phyloP scores from a whole-genome alignment of 805 yeast genomes.

The Candida succiphila region DNA sequence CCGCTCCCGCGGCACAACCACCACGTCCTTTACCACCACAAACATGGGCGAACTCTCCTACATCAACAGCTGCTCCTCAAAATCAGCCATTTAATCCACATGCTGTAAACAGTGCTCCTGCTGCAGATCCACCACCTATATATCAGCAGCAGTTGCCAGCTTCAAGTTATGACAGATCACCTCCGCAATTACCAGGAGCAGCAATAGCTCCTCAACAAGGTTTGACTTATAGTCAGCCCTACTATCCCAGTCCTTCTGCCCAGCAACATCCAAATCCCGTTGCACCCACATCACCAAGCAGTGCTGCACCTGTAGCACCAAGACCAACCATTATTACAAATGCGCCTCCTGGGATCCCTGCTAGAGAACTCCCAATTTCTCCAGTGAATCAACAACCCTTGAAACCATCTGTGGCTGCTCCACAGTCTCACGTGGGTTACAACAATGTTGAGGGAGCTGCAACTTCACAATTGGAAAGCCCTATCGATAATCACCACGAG shows the following conservation, averaged over 20 bases:
- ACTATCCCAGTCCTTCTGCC: neutral
- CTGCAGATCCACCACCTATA: conserved; percentile 2
- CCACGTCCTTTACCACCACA: conserved; percentile 4
- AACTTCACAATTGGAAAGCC: conserved; percentile 1
- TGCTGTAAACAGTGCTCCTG: too few species aligned
- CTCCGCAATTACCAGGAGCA: conserved; percentile 3
- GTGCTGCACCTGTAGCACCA: conserved; percentile 3
- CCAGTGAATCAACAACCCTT: conserved; percentile 1
- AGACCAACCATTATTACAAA: conserved; percentile 2
- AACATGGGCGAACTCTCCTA: conserved; percentile 4
- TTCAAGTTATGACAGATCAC: neutral
- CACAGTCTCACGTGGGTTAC: conserved; percentile 1
- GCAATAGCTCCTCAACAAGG: conserved; percentile 2
- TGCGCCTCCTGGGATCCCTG: neutral
- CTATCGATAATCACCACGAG: too few species aligned
- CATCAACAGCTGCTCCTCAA: too few species aligned
- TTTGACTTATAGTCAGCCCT: neutral
- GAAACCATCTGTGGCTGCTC: neutral
- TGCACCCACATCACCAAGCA: conserved; percentile 1
- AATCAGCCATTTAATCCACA: too few species aligned
- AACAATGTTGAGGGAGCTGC: conserved; percentile 1
- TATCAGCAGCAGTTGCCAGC: conserved; percentile 2
- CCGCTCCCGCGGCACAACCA: conserved; percentile 5
- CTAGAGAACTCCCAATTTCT: neutral
- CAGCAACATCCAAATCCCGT: neutral